Evolutionary conservation across 768 basidiomycete species (phyloP), one percentile per base, ranked within the genome.

Genomic region (Mycena sanguinolenta): DNA sequence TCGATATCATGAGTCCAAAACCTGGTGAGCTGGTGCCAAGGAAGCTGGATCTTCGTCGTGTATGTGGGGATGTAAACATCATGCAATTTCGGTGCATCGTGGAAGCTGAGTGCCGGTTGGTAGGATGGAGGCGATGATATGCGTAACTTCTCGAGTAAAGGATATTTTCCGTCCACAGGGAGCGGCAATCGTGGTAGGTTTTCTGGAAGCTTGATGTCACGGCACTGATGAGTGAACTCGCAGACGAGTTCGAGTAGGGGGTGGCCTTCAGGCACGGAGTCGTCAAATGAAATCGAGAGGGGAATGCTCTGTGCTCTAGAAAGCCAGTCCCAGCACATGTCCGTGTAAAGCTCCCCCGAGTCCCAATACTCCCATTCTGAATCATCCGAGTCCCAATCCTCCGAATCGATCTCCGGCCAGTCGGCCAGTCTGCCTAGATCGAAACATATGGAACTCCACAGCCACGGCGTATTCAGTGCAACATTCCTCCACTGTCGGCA

Each of bases 121-220:
- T n/a, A 19, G 19, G 9, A 4, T 0, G 17, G 9, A 3, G 21
- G 10, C 4, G 14, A 50, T 25, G 9, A 16, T 8, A 16, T 46
- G 39, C 39, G 16, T n/a, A 67, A 13, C 65, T 46, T 60, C 58
- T 67, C 65, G 21, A 67, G 59, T 12, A 34, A 44, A 21, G 65
- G 44, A 32, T 32, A 46, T 9, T 19, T 32, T 30, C 30, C 44
- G 8, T 32, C 8, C 7, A 34, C n/a, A 23, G 59, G 55, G 23
- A 58, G 36, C 8, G n/a, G n/a, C n/a, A 14, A 38, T 6, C 25
- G 25, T n/a, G 5, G 34, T 16, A 32, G 2, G 25, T 2, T 34
- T 17, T 25, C 34, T 36, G n/a, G 13, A n/a, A 46, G 3, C 19
- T 46, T n/a, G 44, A 46, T 46, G 21, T 46, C 7, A 8, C 10